phyloP scores from a whole-genome alignment of 768 basidiomycete genomes.

The Scleroderma citrinum region DNA sequence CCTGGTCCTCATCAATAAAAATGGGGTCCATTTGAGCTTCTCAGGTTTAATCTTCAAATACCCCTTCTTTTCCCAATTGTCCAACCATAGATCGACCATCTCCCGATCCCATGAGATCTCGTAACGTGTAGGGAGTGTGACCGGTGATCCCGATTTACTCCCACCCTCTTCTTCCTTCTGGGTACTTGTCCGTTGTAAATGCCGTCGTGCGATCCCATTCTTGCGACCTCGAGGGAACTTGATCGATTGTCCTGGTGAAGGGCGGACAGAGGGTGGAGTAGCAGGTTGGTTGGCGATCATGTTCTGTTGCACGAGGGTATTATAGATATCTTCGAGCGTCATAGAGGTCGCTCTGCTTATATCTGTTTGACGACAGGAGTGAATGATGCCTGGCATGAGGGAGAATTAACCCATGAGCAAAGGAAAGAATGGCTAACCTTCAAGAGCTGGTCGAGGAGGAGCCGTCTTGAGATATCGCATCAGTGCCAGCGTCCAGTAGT shows the following conservation, averaged over 20 bases:
- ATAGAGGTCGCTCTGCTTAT: slow-evolving; percentile 84
- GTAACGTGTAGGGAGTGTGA: slow-evolving; percentile 65
- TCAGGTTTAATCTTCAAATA: slow-evolving; percentile 74
- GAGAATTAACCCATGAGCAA: slow-evolving; percentile 9
- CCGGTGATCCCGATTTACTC: slow-evolving; percentile 42
- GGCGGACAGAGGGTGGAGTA: slow-evolving; percentile 48
- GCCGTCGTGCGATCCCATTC: slow-evolving; percentile 58
- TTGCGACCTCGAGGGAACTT: slow-evolving; percentile 63
- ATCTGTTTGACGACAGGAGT: slow-evolving; percentile 40
- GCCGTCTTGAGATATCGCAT: slow-evolving; percentile 71
- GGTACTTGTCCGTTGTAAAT: slow-evolving; percentile 48
- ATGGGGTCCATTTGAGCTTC: slow-evolving; percentile 92
- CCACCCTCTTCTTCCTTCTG: slow-evolving; percentile 37
- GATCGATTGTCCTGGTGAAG: slow-evolving; percentile 75
- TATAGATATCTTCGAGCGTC: slow-evolving; percentile 83
- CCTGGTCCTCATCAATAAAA: slow-evolving; percentile 55
- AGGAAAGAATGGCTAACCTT: slow-evolving; percentile 50
- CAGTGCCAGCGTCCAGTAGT: slow-evolving; percentile 87
- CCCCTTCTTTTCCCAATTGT: slow-evolving; percentile 70
- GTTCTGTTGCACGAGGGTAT: slow-evolving; percentile 62
- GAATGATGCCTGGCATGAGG: slow-evolving; percentile 15
- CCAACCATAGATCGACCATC: slow-evolving; percentile 59
- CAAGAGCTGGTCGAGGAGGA: slow-evolving; percentile 56
- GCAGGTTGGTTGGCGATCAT: slow-evolving; percentile 60
- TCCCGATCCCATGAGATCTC: slow-evolving; percentile 68